Percentiles rank a stretch among this genome's conserved stretches.
Evolutionary conservation across 202 grass and related monocot genomes (phyloP).

Genomic region (Zizania palustris): DNA sequence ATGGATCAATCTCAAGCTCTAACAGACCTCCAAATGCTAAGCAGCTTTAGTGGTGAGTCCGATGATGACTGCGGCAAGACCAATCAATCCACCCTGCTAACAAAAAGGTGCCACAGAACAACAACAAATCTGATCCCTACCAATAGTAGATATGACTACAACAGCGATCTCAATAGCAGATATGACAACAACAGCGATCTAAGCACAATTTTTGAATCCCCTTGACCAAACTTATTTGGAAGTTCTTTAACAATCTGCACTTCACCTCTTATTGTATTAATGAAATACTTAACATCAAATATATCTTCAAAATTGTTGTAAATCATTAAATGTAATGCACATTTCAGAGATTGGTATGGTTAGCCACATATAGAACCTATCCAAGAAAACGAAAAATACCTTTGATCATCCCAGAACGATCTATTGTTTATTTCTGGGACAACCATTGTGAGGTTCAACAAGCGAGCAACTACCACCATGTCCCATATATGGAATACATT

Average conservation of each 20-base stretch:
- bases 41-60: constrained; percentile 81
- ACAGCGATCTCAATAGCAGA: no score
- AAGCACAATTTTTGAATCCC: constrained; percentile 46
- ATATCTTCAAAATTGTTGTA: constrained; percentile 88
- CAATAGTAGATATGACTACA: background rate
- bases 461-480: constrained; percentile 80
- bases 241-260: constrained; percentile 77
- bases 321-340: constrained; percentile 20
- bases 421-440: constrained; percentile 88
- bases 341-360: constrained; percentile 35
- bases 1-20: background rate
- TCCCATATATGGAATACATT: constrained; percentile 91
- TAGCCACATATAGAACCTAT: constrained; percentile 10
- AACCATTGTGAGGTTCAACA: constrained; percentile 89
- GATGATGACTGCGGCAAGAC: constrained; percentile 90
- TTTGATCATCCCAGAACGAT: constrained; percentile 97
- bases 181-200: no score
- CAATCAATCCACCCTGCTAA: constrained; percentile 96
- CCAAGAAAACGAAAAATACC: constrained; percentile 52
- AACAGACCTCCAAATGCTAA: constrained; percentile 91
- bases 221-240: constrained; percentile 55
- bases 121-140: constrained; percentile 47
- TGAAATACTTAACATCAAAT: constrained; percentile 94
- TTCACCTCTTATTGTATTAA: constrained; percentile 79
- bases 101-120: constrained; percentile 12